These are phyloP conservation scores for Coprinopsis marcescibilis DNA, from an alignment of 768 basidiomycete genomes.

Conservation along the genomic window DNA sequence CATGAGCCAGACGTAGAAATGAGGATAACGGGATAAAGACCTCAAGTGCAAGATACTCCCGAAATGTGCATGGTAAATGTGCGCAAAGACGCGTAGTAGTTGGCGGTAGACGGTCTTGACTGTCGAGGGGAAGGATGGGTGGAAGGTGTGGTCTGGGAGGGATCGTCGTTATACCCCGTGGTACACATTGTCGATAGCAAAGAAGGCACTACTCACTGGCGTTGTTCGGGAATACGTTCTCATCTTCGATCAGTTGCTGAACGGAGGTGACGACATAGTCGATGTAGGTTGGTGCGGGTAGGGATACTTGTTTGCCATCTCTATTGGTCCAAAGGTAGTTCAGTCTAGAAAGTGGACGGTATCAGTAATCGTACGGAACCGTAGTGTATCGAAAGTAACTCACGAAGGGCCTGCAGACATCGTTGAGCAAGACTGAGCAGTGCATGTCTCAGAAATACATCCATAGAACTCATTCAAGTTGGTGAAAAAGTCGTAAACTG, in stretches of 20 bases:
- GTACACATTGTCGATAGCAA: no score
- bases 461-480: slow-evolving; percentile 98
- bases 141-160: slow-evolving; percentile 77
- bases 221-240: slow-evolving; percentile 91
- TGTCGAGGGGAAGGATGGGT: slow-evolving; percentile 81
- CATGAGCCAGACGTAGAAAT: neutral
- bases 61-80: slow-evolving; percentile 97
- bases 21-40: neutral
- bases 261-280: slow-evolving; percentile 98
- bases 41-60: slow-evolving; percentile 87
- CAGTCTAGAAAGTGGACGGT: slow-evolving; percentile 59
- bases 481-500: slow-evolving; percentile 98
- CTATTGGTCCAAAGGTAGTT: slow-evolving; percentile 96
- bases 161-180: no score
- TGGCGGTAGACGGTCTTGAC: slow-evolving; percentile 95
- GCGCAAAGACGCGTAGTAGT: slow-evolving; percentile 94
- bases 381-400: slow-evolving; percentile 25
- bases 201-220: slow-evolving; percentile 66
- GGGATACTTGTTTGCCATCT: slow-evolving; percentile 78
- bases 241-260: slow-evolving; percentile 91
- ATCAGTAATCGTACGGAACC: neutral
- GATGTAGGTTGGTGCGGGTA: slow-evolving; percentile 93
- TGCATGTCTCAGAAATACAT: slow-evolving; percentile 85
- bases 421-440: slow-evolving; percentile 78
- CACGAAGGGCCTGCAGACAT: slow-evolving; percentile 93